Conservation (phyloP, 1,139 yeast species). For the Candida sojae region DNA sequence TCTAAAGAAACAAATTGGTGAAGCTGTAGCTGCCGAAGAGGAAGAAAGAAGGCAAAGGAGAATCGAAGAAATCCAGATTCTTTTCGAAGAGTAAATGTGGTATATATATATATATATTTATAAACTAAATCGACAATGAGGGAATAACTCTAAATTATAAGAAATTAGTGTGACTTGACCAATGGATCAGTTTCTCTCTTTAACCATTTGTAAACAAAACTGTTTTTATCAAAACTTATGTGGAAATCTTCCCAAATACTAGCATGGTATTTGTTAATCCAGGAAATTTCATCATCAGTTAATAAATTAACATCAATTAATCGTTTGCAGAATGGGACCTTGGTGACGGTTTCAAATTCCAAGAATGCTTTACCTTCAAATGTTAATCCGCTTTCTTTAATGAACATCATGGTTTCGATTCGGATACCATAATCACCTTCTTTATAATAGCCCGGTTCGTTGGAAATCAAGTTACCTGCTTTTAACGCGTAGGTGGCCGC, state of each 20-base stretch:
- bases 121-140: not conserved
- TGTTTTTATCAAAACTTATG: constrained; percentile 48
- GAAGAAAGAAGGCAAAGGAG: constrained; percentile 72
- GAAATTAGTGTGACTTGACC: constrained; percentile 1
- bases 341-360: constrained; percentile 82
- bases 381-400: constrained; percentile 48
- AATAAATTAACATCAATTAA: constrained; percentile 36
- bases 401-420: constrained; percentile 81
- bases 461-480: constrained; percentile 80
- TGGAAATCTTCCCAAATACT: constrained; percentile 60
- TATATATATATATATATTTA: not conserved
- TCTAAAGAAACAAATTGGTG: constrained; percentile 81
- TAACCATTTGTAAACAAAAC: constrained; percentile 70
- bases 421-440: constrained; percentile 93
- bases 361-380: constrained; percentile 58
- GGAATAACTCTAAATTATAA: not conserved
- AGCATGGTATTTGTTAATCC: constrained; percentile 72
- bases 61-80: constrained; percentile 77
- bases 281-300: constrained; percentile 58
- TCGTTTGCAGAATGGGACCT: constrained; percentile 69
- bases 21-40: constrained; percentile 79
- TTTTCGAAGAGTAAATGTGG: constrained; percentile 56
- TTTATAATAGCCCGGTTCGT: constrained; percentile 96
- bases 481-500: constrained; percentile 50
- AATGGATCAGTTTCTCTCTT: constrained; percentile 64